phyloP scores from a whole-genome alignment of 176 grass and related monocot species.

The barley (Hordeum vulgare) region MorexV3_pseudomolecules_assembly NC_058518.1:424612305-424612804 shows the following conservation, averaged over 20 bases:
- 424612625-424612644: constrained; percentile 92
- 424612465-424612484: constrained; percentile 18
- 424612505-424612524: constrained; percentile 27
- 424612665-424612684: constrained; percentile 78
- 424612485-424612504: constrained; percentile 4
- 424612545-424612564: constrained; percentile 75
- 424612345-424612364: constrained; percentile 96
- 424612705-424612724: constrained; percentile 85
- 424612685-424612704: constrained; percentile 85
- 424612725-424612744: constrained; percentile 86
- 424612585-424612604: constrained; percentile 83
- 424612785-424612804: constrained; percentile 89
- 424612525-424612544: constrained; percentile 90
- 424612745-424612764: constrained; percentile 96
- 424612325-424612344: constrained; percentile 92
- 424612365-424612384: constrained; percentile 95
- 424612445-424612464: constrained; percentile 36
- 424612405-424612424: constrained; percentile 92
- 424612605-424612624: constrained; percentile 99
- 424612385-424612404: constrained; percentile 99
- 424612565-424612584: constrained; percentile 86
- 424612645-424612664: constrained; percentile 58
- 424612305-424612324: constrained; percentile 99
- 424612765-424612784: constrained; percentile 75
- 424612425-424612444: constrained; percentile 90